Evolutionary conservation across 169 alveolate species (phyloP), one percentile per base, ranked within the genome.

Genomic region (Perkinsus marinus): DNA sequence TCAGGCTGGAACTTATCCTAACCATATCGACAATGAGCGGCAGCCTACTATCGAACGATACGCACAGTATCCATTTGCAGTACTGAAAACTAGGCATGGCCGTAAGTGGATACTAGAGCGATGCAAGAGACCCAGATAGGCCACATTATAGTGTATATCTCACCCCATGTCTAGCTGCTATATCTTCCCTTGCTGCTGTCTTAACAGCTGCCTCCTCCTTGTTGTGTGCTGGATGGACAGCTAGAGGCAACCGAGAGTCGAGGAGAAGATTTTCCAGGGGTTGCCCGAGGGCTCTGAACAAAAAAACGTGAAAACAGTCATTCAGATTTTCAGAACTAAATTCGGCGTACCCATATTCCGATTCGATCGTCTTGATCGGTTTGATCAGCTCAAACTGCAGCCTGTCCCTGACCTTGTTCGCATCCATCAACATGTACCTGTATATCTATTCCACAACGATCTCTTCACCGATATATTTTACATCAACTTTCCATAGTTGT

Each of bases 401-500:
- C 22, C 79, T 57, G 34, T 57, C 79, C 22, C 79, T 13, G 34
- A 57, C 79, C 34, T 26, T 57, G 34, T 57, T 57, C 9, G 79
- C 79, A 16, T 57, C 79, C 79, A 57, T 57, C 79, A 57, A 16
- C 79, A 57, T 57, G 22, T 57, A 57, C 79, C 79, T 57, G 17
- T n/a, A 57, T 30, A 57, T 30, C 79, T 16, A 57, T 6, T 5
- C 79, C 7, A 16, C 79, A 19, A 2, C 79, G 22, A 19, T 30
- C 7, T 57, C 30, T 30, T 57, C 79, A 41, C 22, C 79, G 22
- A 57, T 57, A 26, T 30, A 41, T 10, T 10, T 16, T 57, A 57
- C 79, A 57, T 57, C 34, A 57, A 30, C 90, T 97, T 97, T n/a
- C 99, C 99, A 91, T 97, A 97, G 37, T 97, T 93, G 69, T 95